Evolutionary conservation across 2,329 filamentous ascomycete genomes (phyloP).

Genomic region (Aspergillus piperis): DNA sequence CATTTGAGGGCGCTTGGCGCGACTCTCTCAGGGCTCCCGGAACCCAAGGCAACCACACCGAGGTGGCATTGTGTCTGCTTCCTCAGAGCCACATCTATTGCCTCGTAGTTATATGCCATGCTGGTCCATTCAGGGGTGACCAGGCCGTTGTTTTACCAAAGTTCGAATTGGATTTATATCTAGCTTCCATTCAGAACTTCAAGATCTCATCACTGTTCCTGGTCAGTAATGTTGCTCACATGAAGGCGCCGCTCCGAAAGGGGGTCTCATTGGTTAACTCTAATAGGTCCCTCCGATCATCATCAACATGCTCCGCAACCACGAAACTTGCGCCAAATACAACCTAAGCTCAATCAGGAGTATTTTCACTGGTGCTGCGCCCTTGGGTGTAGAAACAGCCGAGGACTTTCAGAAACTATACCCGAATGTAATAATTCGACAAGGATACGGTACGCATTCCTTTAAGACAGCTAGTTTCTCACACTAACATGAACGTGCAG

Average conservation of each 20-base stretch:
- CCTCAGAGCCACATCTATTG: conserved; percentile 83
- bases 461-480: not conserved
- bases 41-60: conserved; percentile 52
- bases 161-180: conserved; percentile 69
- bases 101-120: conserved; percentile 69
- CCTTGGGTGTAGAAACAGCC: conserved; percentile 71
- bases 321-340: conserved; percentile 62
- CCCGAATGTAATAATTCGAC: conserved; percentile 66
- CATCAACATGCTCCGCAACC: conserved; percentile 70
- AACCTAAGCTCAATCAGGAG: conserved; percentile 68
- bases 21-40: conserved; percentile 31
- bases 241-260: no score
- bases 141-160: conserved; percentile 69
- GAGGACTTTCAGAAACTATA: conserved; percentile 63
- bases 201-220: conserved; percentile 69
- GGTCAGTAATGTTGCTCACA: conserved; percentile 46
- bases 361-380: conserved; percentile 76
- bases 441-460: conserved; percentile 65
- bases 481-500: conserved; percentile 38
- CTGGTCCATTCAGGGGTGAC: conserved; percentile 69
- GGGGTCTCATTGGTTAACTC: not conserved
- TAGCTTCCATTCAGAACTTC: conserved; percentile 66
- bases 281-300: conserved; percentile 75
- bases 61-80: conserved; percentile 66
- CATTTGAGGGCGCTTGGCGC: conserved; percentile 50